Evolutionary conservation across 768 basidiomycete species (phyloP), one percentile per base, ranked within the genome.

Genomic region (Calocybe gangraenosa): DNA sequence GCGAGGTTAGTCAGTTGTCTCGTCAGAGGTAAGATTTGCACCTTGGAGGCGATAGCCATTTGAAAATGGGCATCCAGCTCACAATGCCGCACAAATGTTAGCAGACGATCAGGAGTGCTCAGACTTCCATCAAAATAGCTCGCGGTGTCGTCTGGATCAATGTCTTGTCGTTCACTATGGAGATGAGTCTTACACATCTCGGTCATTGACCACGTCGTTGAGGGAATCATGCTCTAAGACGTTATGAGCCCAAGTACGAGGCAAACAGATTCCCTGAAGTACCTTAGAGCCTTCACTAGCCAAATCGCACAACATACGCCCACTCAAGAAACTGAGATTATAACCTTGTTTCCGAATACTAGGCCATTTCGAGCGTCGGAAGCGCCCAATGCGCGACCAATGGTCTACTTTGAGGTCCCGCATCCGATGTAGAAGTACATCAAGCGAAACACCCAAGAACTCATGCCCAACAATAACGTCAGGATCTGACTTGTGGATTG

Each of bases 121-220:
- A 93, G 74, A 32, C 79, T 81, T 21, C 85, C 82, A 58, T 98
- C 96, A 52, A 99, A 82, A 65, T 90, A 97, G 51, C 78, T 74
- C 21, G 91, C 83, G 0, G 92, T 95, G 58, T 98, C 96, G 50
- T 97, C 95, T 0, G 92, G 86, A 58, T 98, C 95, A 50, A 96
- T 93, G 51, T 98, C 96, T 58, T 96, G 87, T 30, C 96, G 73
- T 42, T 87, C 84, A 48, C 79, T 78, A 50, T 85, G 84, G 51
- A 99, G 79, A 61, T 95, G 87, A 0, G 92, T 88, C 50, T 74
- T 78, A 67, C 90, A 93, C 93, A 99, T 97, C 65, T 99, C 96
- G 7, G 91, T 92, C 42, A 98, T 68, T 2, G 94, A 95, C 96
- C 96, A 99, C 1, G 96, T 98, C 3, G 92, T 97, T 2, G 96